phyloP scores from a whole-genome alignment of 257 asterid genomes.

The Haberlea rhodopensis region DNA sequence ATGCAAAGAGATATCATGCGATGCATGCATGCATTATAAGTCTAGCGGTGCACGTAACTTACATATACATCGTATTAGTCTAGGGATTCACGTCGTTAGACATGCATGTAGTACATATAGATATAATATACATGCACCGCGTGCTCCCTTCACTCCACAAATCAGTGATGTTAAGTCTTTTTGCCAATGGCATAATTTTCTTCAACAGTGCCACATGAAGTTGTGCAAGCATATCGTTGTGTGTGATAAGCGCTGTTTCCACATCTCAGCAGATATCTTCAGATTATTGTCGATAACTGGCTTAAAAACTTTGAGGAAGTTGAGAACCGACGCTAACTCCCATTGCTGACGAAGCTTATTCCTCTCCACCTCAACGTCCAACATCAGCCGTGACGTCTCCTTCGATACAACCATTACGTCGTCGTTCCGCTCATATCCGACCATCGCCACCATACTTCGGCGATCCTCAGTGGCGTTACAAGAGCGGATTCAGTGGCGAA shows the following conservation, averaged over 20 bases:
- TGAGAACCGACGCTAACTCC: slow-evolving; percentile 94
- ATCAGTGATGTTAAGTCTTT: slow-evolving; percentile 44
- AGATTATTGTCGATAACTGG: slow-evolving; percentile 48
- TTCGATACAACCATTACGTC: slow-evolving; percentile 18
- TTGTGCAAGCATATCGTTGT: slow-evolving; percentile 57
- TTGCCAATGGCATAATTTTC: slow-evolving; percentile 58
- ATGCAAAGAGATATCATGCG: too few relatives aligned
- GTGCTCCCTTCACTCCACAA: too few relatives aligned
- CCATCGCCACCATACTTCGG: slow-evolving; percentile 23
- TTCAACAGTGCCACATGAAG: slow-evolving; percentile 73
- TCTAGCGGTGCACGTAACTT: too few relatives aligned
- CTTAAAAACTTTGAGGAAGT: slow-evolving; percentile 75
- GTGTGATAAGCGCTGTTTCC: slow-evolving; percentile 72
- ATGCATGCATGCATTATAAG: too few relatives aligned
- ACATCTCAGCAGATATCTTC: slow-evolving; percentile 81
- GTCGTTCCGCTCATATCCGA: slow-evolving; percentile 21
- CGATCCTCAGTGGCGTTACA: slow-evolving; percentile 22
- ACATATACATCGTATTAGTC: too few relatives aligned
- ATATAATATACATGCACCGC: too few relatives aligned
- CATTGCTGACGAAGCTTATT: slow-evolving; percentile 66
- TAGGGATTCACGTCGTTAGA: too few relatives aligned
- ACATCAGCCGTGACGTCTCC: too few relatives aligned
- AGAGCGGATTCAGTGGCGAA: slow-evolving; percentile 16
- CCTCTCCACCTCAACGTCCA: slow-evolving; percentile 40
- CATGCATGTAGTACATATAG: too few relatives aligned